These are phyloP conservation scores for Pyrus communis DNA, from an alignment of 306 rosid genomes.

Conservation along the genomic window DNA sequence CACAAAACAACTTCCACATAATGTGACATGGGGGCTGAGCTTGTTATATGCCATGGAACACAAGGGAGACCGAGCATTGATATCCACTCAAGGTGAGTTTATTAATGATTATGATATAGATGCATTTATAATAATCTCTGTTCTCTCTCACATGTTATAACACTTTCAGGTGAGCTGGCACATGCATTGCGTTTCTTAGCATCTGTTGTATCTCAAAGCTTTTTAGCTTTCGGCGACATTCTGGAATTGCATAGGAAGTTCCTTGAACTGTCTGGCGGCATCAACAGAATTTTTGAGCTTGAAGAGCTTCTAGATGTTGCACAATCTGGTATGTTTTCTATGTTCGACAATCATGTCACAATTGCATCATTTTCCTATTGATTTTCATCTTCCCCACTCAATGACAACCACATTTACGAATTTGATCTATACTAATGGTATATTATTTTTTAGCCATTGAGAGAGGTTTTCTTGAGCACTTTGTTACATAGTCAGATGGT, in stretches of 20 bases:
- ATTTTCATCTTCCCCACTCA: neutral
- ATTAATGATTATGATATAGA: neutral
- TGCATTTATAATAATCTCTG: neutral
- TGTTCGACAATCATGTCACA: neutral
- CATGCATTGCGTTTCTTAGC: slow-evolving; percentile 97
- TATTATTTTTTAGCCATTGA: neutral
- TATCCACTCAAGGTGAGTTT: slow-evolving; percentile 74
- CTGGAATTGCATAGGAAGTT: slow-evolving; percentile 88
- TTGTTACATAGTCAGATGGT: neutral
- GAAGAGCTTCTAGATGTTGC: slow-evolving; percentile 86
- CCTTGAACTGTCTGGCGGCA: slow-evolving; percentile 84
- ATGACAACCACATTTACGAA: neutral
- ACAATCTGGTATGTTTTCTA: slow-evolving; percentile 55
- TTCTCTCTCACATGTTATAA: slow-evolving; percentile 1
- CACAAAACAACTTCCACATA: slow-evolving; percentile 96
- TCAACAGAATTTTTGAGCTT: slow-evolving; percentile 87
- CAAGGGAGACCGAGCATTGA: slow-evolving; percentile 75
- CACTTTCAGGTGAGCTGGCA: slow-evolving; percentile 82
- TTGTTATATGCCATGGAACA: slow-evolving; percentile 89
- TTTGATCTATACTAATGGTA: neutral
- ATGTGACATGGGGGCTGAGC: slow-evolving; percentile 98
- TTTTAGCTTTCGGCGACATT: slow-evolving; percentile 97
- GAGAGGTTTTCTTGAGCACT: neutral
- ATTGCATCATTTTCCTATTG: neutral
- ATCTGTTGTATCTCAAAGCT: slow-evolving; percentile 98